Evolutionary conservation across 2,329 filamentous ascomycete species (phyloP), one percentile per base, ranked within the genome.

Genomic region (Fusarium sp.): DNA sequence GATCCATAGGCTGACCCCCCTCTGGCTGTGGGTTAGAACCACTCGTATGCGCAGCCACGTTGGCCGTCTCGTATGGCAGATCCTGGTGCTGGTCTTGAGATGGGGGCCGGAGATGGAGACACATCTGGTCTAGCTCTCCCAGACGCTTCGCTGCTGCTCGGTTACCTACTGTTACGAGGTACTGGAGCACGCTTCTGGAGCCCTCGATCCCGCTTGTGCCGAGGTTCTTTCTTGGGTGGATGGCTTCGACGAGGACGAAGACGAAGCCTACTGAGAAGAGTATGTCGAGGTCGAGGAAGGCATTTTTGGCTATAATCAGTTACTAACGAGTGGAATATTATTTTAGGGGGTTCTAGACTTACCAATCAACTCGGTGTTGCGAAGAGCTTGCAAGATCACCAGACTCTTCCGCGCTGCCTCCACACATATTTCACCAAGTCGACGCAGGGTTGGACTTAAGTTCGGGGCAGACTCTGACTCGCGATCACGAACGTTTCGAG

Each of bases 121-220:
- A 73, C 71, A 73, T 73, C 40, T 73, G 69, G 37, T 73, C 71
- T n/a, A 73, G 66, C 35, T 73, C 71, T 11, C 45, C 54, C 2
- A 73, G 18, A 16, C 69, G 56, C 20, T 69, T 71, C 5, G 69
- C 63, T n/a, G 70, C 71, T 14, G 71, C 71, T 38, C 58, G 56
- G 52, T 73, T 73, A 5, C 71, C 71, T 13, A 73, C 45, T 5
- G 63, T 66, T 11, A 66, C 61, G 20, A 73, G 69, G 13, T 73
- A 66, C 35, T 62, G 66, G 2, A 73, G 69, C 10, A 69, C 54
- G 16, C 58, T 61, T 37, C 71, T 60, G 8, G 67, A 67, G 9
- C 65, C 67, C 20, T 73, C 69, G 18, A 73, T 73, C 1, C 65
- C 71, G 16, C 58, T 62, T 16, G 34, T 20, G 8, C 65, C 69